Conservation (phyloP, 192 early-diverging fungal genomes). For the Backusella circina region DNA sequence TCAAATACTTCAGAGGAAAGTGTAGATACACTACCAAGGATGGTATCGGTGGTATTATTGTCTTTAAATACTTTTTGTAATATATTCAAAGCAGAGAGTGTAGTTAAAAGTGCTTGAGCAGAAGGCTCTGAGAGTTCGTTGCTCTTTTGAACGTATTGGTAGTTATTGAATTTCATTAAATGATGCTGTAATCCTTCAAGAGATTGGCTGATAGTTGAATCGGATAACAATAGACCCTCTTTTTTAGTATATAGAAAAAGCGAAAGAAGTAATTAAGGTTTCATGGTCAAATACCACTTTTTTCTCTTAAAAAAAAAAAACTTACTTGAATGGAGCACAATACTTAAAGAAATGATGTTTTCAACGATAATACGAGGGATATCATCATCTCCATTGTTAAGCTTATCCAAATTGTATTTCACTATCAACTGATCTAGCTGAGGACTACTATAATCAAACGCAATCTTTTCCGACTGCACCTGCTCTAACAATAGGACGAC, state of each 20-base stretch:
- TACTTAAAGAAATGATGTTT: neutral
- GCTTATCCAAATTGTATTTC: neutral
- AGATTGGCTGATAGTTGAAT: neutral
- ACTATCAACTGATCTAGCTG: neutral
- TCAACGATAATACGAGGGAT: neutral
- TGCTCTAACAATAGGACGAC: neutral
- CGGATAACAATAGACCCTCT: neutral
- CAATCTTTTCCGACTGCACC: neutral
- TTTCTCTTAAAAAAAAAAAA: neutral
- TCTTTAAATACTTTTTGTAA: neutral
- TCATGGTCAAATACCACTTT: neutral
- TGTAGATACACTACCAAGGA: neutral
- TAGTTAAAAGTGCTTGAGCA: neutral
- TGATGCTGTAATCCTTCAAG: neutral
- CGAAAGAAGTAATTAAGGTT: neutral
- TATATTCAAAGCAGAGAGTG: neutral
- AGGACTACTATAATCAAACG: neutral
- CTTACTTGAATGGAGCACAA: neutral
- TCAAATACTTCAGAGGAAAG: slow-evolving; percentile 6
- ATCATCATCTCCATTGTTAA: neutral
- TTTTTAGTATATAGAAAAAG: neutral
- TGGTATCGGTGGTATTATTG: neutral
- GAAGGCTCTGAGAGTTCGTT: neutral
- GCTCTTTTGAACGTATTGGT: neutral
- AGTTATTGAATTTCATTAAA: neutral